Evolutionary conservation across 805 yeast species (phyloP), one percentile per base, ranked within the genome.

Genomic region (Sugiyamaella americana): DNA sequence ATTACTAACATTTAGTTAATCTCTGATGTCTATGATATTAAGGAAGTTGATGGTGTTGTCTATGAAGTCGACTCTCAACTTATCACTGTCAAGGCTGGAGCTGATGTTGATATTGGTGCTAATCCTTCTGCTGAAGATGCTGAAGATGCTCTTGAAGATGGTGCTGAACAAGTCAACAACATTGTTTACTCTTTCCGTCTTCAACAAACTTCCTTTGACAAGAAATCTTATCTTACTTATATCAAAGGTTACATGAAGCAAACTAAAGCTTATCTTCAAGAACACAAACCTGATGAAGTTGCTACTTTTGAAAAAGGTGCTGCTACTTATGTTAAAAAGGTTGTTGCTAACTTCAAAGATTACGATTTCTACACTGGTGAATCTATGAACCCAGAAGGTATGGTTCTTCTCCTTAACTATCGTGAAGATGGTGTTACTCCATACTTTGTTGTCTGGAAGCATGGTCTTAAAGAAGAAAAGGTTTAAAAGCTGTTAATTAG

Each of bases 311-410:
- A 91, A 82, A 91, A 93, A 80, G 98, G 98, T 71, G 98, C 98
- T 63, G 78, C 82, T 62, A 73, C 86, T 62, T 93, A 89, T 80
- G 94, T 86, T 74, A 93, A 93, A 87, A 93, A 93, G 81, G 84
- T 93, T 59, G 72, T 93, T 64, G 84, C 82, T 65, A 84, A 89
- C 73, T 93, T 93, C 93, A 84, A 84, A 69, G 98, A 93, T 82
- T 93, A 94, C 95, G 98, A 93, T 70, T 93, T 93, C 81, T 93
- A 74, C 89, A 91, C 96, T 61, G 98, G 98, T 79, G 98, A 91
- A 79, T 85, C 96, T 69, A 93, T 93, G 98, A 97, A 93, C 82
- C 98, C 98, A 72, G 98, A 93, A 74, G 98, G 84, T 62, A 93
- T 93, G 98, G 75, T 93, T 68, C 87, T 88, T 61, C 81, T 93